Evolutionary conservation across 192 early-diverging fungal species (phyloP), one percentile per base, ranked within the genome.

Genomic region (Umbelopsis ramanniana): DNA sequence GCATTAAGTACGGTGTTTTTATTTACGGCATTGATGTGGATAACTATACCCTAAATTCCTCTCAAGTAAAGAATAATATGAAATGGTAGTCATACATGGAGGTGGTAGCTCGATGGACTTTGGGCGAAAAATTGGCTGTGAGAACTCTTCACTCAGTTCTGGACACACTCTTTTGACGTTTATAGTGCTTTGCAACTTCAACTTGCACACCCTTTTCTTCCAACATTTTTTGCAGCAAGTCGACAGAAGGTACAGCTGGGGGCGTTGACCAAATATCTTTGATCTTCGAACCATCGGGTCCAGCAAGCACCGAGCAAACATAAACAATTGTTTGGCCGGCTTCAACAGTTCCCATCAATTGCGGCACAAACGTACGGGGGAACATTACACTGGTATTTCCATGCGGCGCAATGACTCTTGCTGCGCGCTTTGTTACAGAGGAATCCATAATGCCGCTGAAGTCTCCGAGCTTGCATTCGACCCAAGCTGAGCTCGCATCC

Each of bases 351-450:
- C 66, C 66, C 35, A 46, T 19, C 29, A 67, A 35, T 8, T 67
- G 66, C 17, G 66, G 66, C 7, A 67, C 66, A 43, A 67, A 46
- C 4, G 66, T 40, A 9, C 66, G 66, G 14, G 66, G 66, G 29
- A 67, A 67, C 66, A 67, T 67, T 17, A 67, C 7, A 21, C 37
- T 67, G 4, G 66, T 67, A 67, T 67, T 67, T 67, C 66, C 66
- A 67, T 37, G 66, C 7, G 66, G 66, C 17, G 17, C 66, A 7
- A 17, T 19, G 0, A 67, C 66, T 38, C 66, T 67, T 35, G 66
- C 66, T 19, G 1, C 5, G 8, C 66, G 66, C 14, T 67, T 67
- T 17, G 66, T 15, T 4, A 35, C 33, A 35, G 66, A 67, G 5
- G 66, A 67, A 35, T 67, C 66, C 35, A 6, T 19, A 43, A 67